Base-by-base conservation (phyloP, 169 alveolate species). In the Eimeria sp. region DNA sequence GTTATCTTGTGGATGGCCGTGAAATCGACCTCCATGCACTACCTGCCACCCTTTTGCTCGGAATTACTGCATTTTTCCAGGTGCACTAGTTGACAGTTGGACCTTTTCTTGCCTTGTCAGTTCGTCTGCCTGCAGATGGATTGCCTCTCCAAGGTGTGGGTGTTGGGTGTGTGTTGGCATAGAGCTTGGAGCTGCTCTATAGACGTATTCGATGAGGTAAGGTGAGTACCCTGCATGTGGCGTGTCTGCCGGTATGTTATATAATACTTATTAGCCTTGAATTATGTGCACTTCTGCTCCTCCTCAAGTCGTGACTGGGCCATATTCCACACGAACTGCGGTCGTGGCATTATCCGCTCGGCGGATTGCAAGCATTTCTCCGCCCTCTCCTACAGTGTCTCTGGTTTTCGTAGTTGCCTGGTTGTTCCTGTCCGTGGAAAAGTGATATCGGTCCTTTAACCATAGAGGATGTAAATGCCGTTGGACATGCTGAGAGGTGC, bases 61-160 rank as follows among this genome's bases (percentile, higher is more conserved):
- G n/a, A n/a, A n/a, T n/a, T n/a, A n/a, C n/a, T n/a, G n/a, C n/a
- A n/a, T n/a, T n/a, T n/a, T n/a, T n/a, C n/a, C n/a, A n/a, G n/a
- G n/a, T n/a, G n/a, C 86, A 13, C 86, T 75, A 45, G 86, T 75
- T 45, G 49, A 75, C 58, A n/a, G 40, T 7, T 75, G 58, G 20
- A 20, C 86, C 30, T 75, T 45, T 2, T 1, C 16, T 18, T 40
- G 34, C 34, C 51, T 18, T 14, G 13, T 25, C 34, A 34, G 16
- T 18, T 75, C 86, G 22, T 75, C 57, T 22, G 16, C 86, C 5
- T 75, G 86, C 47, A 11, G 57, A 16, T 75, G 1, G 30, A 5
- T 34, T 34, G 34, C 86, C 86, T 11, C 86, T 13, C 43, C 49
- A 75, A 16, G 30, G 0, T 75, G 86, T 13, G 49, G 54, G 86